These are phyloP conservation scores for Vanrija sp. DNA, from an alignment of 1,284 basidiomycete genomes.

Conservation along the genomic window DNA sequence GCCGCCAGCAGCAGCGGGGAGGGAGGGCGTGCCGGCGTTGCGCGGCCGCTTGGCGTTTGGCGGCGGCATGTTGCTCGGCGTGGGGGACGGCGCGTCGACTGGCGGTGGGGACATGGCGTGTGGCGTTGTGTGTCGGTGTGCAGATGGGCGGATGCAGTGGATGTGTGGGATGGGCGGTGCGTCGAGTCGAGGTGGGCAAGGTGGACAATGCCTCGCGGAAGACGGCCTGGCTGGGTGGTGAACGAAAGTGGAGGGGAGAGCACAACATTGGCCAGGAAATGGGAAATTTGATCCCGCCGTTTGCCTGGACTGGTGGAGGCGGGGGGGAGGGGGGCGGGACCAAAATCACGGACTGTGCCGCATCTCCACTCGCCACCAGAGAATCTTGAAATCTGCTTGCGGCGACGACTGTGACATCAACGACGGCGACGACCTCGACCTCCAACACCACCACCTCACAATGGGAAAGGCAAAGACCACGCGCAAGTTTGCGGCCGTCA, in stretches of 20 bases:
- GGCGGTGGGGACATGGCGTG: conserved; percentile 10
- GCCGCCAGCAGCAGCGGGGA: background rate
- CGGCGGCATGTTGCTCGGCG: conserved; percentile 20
- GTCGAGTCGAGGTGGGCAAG: too few relatives aligned
- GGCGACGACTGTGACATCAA: background rate
- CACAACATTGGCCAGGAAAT: too few relatives aligned
- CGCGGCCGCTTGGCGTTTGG: conserved; percentile 18
- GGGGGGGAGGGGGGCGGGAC: background rate
- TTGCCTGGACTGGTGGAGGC: background rate
- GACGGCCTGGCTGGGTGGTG: too few relatives aligned
- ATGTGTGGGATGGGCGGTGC: too few relatives aligned
- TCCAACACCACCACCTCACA: background rate
- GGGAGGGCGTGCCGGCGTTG: background rate
- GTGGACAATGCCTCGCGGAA: too few relatives aligned
- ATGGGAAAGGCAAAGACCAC: conserved; percentile 85
- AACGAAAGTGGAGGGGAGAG: too few relatives aligned
- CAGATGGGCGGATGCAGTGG: conserved; percentile 5
- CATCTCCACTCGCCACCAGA: background rate
- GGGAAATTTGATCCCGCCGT: too few relatives aligned
- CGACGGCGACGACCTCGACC: background rate
- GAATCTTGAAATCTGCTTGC: conserved; percentile 7
- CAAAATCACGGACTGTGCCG: background rate
- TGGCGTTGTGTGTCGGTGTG: conserved; percentile 9
- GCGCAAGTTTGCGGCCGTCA: conserved; percentile 90
- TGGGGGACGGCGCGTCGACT: conserved; percentile 18